phyloP scores from a whole-genome alignment of 1,284 basidiomycete species.

The Cryptococcus sp. region DNA sequence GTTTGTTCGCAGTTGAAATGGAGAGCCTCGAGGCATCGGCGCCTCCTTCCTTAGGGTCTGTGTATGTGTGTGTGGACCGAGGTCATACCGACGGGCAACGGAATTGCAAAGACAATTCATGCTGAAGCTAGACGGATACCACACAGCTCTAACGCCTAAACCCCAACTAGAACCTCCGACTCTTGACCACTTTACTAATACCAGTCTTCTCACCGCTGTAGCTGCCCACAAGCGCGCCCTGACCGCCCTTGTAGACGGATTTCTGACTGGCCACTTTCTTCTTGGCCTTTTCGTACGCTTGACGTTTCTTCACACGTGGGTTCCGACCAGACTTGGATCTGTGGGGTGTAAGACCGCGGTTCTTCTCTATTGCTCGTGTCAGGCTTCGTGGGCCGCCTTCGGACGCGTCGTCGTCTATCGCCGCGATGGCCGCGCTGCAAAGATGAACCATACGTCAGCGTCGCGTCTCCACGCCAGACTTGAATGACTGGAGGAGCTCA shows the following conservation, averaged over 20 bases:
- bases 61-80: too few relatives aligned
- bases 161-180: slow-evolving; percentile 61
- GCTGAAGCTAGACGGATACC: too few relatives aligned
- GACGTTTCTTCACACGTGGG: slow-evolving; percentile 91
- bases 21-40: too few relatives aligned
- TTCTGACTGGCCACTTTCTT: slow-evolving; percentile 85
- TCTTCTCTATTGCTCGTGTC: slow-evolving; percentile 85
- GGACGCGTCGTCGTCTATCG: slow-evolving; percentile 58
- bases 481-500: background rate
- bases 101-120: too few relatives aligned
- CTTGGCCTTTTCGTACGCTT: slow-evolving; percentile 89
- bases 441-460: slow-evolving; percentile 4
- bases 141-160: background rate
- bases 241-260: slow-evolving; percentile 83
- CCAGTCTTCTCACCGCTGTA: slow-evolving; percentile 65
- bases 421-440: slow-evolving; percentile 38
- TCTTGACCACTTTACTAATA: slow-evolving; percentile 85
- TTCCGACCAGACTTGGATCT: slow-evolving; percentile 84
- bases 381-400: slow-evolving; percentile 76
- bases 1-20: too few relatives aligned
- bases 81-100: too few relatives aligned
- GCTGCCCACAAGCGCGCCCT: slow-evolving; percentile 56
- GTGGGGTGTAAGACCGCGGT: slow-evolving; percentile 87
- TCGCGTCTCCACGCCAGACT: background rate
- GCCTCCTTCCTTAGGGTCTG: too few relatives aligned